A percentile compares a stretch with the other conserved stretches of the same genome.
phyloP scores from a whole-genome alignment of 768 basidiomycete genomes.

The Lactarius evosmus region DNA sequence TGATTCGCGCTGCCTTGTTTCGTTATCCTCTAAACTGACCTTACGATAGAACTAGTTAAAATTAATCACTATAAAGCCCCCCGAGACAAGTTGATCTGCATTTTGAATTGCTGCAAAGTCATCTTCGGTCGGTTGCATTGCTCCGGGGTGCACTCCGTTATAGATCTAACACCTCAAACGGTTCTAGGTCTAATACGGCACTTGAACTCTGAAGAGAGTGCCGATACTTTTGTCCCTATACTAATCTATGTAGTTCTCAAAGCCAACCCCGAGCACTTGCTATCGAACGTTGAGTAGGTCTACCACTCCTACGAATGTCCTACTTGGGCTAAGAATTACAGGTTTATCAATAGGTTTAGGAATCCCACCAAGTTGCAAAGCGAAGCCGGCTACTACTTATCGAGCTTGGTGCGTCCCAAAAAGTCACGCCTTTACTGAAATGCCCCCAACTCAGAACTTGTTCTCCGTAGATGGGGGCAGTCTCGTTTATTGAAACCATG shows the following conservation, averaged over 20 bases:
- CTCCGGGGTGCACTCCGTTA: constrained; percentile 12
- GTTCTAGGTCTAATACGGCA: constrained; percentile 82
- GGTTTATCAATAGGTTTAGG: constrained; percentile 94
- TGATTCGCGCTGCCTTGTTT: not conserved
- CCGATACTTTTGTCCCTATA: constrained; percentile 93
- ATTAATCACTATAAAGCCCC: constrained; percentile 99
- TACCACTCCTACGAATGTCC: not conserved
- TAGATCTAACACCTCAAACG: constrained; percentile 3
- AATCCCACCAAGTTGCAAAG: constrained; percentile 87
- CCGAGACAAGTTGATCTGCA: constrained; percentile 95
- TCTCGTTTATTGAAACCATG: constrained; percentile 98
- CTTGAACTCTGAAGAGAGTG: constrained; percentile 77
- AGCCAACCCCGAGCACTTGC: constrained; percentile 88
- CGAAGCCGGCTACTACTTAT: constrained; percentile 96
- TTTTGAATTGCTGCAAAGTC: constrained; percentile 97
- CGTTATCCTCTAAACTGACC: not conserved
- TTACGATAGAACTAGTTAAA: constrained; percentile 75
- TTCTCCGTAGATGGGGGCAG: constrained; percentile 77
- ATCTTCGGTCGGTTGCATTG: constrained; percentile 76
- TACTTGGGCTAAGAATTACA: constrained; percentile 33
- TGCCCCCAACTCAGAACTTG: not conserved
- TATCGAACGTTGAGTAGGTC: constrained; percentile 92
- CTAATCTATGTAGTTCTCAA: constrained; percentile 91
- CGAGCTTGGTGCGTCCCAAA: constrained; percentile 68
- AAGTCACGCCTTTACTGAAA: not conserved